phyloP scores from a whole-genome alignment of 345 rosid species.

The Citrus inodora region DNA sequence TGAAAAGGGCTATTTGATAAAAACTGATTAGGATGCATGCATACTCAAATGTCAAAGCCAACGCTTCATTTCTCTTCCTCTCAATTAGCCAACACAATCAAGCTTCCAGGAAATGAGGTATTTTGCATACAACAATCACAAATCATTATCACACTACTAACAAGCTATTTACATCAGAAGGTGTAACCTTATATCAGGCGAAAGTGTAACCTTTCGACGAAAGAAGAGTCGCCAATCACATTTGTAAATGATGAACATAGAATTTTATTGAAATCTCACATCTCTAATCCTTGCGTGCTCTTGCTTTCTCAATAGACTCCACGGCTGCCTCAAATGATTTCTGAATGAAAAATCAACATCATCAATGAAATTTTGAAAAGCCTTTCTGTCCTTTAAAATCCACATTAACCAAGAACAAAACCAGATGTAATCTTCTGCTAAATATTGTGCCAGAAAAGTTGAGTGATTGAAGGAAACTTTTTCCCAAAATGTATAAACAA shows the following conservation, averaged over 20 bases:
- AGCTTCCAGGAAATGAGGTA: neutral
- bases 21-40: neutral
- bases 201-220: neutral
- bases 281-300: slow-evolving; percentile 36
- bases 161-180: neutral
- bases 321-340: slow-evolving; percentile 91
- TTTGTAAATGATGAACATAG: too few relatives aligned
- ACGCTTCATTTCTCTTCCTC: neutral
- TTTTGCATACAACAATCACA: too few relatives aligned
- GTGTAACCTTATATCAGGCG: neutral
- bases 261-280: slow-evolving; percentile 2
- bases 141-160: neutral
- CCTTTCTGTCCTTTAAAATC: neutral
- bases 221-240: neutral
- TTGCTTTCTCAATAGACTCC: slow-evolving; percentile 70
- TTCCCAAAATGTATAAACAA: neutral
- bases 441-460: neutral
- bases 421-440: neutral
- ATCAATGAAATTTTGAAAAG: neutral
- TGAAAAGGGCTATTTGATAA: neutral
- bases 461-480: neutral
- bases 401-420: neutral
- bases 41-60: neutral
- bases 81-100: neutral
- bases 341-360: slow-evolving; percentile 31